Evolutionary conservation across 352 stramenopile genomes (phyloP), one percentile per base, ranked within the genome.

Genomic region (Phytophthora syringae): DNA sequence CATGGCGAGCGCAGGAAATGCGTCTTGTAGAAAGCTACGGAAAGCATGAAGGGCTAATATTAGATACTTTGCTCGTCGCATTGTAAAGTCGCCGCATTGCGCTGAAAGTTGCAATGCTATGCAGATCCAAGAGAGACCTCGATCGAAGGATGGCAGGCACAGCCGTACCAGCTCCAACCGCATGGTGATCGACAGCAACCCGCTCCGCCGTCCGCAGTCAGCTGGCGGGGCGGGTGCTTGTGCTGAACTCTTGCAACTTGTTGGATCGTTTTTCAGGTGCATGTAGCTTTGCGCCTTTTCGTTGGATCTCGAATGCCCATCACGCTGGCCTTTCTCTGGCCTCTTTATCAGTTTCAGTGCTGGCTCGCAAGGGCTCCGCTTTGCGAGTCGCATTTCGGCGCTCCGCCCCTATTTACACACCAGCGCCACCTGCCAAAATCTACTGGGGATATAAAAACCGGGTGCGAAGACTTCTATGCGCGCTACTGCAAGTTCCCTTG

Each of bases 231-330:
- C 9, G 5, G 9, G 20, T 32, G 45, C 37, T 25, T 60, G 52
- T 60, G 52, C 65, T 73, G 53, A 63, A 74, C 50, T 64, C 49
- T 61, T 60, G 39, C 36, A 1, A 43, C 13, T 12, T 18, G 13
- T n/a, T 72, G 69, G 67, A 75, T 75, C 72, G 61, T 68, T 71
- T 72, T 68, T n/a, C n/a, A n/a, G n/a, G 36, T 47, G 18, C 40
- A 47, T 25, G 40, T 47, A 43, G 36, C 36, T 43, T 43, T 50
- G 52, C 67, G 62, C 24, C 67, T 58, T 64, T 74, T 74, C 61
- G 51, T 12, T 24, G 47, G 55, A 62, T 72, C 65, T 62, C 45
- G 57, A 51, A 48, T 54, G 47, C 60, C 42, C 65, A 60, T 70
- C 61, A 56, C 36, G 13, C 10, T 22, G 25, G 16, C 51, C 21